Evolutionary conservation across 495 filamentous ascomycete genomes (phyloP).

Genomic region (Amphirosellinia nigrospora): DNA sequence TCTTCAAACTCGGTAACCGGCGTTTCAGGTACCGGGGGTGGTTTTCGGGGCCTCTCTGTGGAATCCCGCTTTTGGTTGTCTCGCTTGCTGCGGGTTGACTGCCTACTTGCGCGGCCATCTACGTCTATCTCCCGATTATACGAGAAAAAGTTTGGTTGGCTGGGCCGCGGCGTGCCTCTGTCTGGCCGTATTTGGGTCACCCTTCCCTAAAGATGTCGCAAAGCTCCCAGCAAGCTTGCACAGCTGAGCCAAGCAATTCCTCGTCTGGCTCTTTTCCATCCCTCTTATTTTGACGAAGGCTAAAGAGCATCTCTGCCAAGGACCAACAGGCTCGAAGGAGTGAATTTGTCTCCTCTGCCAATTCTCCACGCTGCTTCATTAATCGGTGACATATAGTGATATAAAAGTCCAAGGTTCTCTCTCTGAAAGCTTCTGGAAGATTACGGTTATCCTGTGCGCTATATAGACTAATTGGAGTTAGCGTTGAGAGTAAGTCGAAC

Average conservation of each 20-base stretch:
- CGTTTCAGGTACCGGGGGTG: constrained; percentile 70
- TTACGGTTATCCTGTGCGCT: constrained; percentile 83
- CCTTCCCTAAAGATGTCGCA: constrained; percentile 93
- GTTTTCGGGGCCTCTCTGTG: constrained; percentile 37
- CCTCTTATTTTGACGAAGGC: constrained; percentile 79
- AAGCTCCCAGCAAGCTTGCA: constrained; percentile 94
- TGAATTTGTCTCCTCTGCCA: constrained; percentile 80
- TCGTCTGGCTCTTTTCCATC: constrained; percentile 78
- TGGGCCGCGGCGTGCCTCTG: constrained; percentile 82
- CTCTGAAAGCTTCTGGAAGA: constrained; percentile 85
- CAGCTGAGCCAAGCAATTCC: constrained; percentile 81
- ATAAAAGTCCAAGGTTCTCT: constrained; percentile 91
- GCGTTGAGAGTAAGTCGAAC: background rate
- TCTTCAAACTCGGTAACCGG: constrained; percentile 95
- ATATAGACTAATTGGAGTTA: constrained; percentile 64
- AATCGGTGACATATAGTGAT: constrained; percentile 89
- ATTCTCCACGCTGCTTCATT: constrained; percentile 85
- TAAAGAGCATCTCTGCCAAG: constrained; percentile 92
- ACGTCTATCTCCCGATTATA: constrained; percentile 31
- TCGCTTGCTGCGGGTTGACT: constrained; percentile 54
- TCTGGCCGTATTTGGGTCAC: constrained; percentile 88
- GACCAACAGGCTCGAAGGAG: constrained; percentile 88
- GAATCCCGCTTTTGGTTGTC: constrained; percentile 49
- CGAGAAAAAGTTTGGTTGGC: constrained; percentile 72
- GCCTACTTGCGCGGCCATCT: constrained; percentile 39